These are phyloP conservation scores for Orbilia oligospora DNA, from an alignment of 2,329 filamentous ascomycete species.

Conservation along the genomic window DNA sequence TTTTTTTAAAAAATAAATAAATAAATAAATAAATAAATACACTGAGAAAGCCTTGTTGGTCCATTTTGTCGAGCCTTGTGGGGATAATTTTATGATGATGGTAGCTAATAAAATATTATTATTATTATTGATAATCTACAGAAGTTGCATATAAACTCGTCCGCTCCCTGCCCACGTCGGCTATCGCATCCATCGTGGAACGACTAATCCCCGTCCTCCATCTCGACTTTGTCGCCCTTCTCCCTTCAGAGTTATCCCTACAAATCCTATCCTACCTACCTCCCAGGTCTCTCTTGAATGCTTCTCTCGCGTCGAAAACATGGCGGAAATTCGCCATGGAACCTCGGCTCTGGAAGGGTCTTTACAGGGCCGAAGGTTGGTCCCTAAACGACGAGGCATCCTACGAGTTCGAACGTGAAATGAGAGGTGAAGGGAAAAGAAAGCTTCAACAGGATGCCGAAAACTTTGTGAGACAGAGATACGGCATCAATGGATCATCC, in stretches of 20 bases:
- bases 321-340: conserved; percentile 89
- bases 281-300: conserved; percentile 82
- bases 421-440: conserved; percentile 67
- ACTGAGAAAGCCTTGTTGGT: too few species aligned
- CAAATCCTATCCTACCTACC: conserved; percentile 90
- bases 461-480: conserved; percentile 46
- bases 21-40: too few species aligned
- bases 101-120: too few species aligned
- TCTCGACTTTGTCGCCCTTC: conserved; percentile 87
- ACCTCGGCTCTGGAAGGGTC: conserved; percentile 84
- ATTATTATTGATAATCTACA: conserved; percentile 67
- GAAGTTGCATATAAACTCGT: conserved; percentile 86
- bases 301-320: conserved; percentile 81
- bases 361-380: conserved; percentile 91
- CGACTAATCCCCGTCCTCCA: conserved; percentile 86
- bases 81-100: not conserved
- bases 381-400: conserved; percentile 78
- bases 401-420: conserved; percentile 75
- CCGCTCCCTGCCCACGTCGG: conserved; percentile 82
- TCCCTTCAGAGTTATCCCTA: conserved; percentile 91
- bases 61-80: too few species aligned
- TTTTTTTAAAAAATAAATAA: too few species aligned
- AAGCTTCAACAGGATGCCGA: conserved; percentile 54
- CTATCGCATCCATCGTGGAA: conserved; percentile 84
- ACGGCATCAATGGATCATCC: conserved; percentile 21